Conservation (phyloP, 345 rosid genomes). For the Mangifera indica region DNA sequence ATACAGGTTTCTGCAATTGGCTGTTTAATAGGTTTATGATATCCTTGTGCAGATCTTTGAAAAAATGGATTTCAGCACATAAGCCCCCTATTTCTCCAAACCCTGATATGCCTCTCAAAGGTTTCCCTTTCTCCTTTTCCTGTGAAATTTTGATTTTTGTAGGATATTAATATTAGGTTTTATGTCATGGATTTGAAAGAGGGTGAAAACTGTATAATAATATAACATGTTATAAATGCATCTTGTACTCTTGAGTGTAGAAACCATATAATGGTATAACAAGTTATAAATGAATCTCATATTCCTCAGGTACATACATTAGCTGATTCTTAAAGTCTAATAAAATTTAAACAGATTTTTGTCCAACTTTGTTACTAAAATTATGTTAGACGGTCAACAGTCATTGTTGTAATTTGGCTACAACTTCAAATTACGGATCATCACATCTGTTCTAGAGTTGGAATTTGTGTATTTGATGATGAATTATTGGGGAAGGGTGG, state of each 20-base stretch:
- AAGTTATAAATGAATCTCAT: not conserved
- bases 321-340: not conserved
- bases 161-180: not conserved
- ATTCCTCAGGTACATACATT: not conserved
- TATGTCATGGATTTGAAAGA: not conserved
- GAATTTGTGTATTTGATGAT: not conserved
- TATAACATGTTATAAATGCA: not conserved
- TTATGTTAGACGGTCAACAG: not conserved
- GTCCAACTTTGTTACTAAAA: not conserved
- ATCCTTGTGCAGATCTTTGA: slow-evolving; percentile 58
- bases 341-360: not conserved
- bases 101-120: slow-evolving; percentile 65
- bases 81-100: slow-evolving; percentile 57
- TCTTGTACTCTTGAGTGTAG: not conserved
- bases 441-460: not conserved
- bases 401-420: not conserved
- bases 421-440: not conserved
- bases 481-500: not conserved
- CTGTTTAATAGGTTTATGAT: slow-evolving; percentile 6
- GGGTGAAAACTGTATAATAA: not conserved
- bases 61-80: slow-evolving; percentile 65
- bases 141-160: not conserved
- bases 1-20: not conserved
- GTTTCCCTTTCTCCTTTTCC: slow-evolving; percentile 32
- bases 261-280: no score